Evolutionary conservation across 2,329 filamentous ascomycete genomes (phyloP).

Genomic region (Ophiostoma ips): DNA sequence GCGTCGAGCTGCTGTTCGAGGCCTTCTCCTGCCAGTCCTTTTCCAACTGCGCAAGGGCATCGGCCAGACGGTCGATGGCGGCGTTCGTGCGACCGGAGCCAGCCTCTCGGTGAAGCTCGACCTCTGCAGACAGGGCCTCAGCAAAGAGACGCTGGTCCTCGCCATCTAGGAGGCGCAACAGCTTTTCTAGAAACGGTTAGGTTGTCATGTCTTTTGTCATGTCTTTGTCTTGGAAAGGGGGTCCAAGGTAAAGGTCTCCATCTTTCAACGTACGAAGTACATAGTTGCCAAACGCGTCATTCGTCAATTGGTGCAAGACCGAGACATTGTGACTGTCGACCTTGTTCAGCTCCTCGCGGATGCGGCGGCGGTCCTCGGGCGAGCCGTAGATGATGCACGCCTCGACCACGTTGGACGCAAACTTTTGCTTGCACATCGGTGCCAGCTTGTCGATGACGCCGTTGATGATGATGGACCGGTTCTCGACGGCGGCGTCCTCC

Average conservation of each 20-base stretch:
- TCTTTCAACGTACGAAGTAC: conserved; percentile 93
- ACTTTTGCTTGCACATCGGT: conserved; percentile 81
- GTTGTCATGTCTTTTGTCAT: background rate
- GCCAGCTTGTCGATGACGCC: conserved; percentile 61
- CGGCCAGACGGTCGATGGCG: conserved; percentile 45
- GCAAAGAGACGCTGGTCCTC: conserved; percentile 45
- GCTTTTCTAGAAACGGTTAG: conserved; percentile 48
- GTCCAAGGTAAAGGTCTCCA: no score
- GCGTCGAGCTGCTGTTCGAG: conserved; percentile 45
- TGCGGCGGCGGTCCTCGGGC: conserved; percentile 52
- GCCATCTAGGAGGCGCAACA: conserved; percentile 50
- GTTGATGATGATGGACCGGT: conserved; percentile 58
- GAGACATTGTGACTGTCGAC: conserved; percentile 50
- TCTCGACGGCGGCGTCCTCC: conserved; percentile 53
- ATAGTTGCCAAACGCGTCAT: conserved; percentile 89
- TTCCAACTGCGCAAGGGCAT: conserved; percentile 18
- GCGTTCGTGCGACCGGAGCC: conserved; percentile 53
- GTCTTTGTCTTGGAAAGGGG: no score
- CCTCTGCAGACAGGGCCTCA: conserved; percentile 48
- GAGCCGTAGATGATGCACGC: conserved; percentile 69
- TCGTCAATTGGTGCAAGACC: conserved; percentile 65
- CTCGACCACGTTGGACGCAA: conserved; percentile 93
- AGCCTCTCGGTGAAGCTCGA: conserved; percentile 47
- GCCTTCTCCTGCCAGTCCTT: no score
- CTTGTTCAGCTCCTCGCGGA: conserved; percentile 49